Evolutionary conservation across 2,329 filamentous ascomycete genomes (phyloP).

Genomic region (Cladosporium sp.): DNA sequence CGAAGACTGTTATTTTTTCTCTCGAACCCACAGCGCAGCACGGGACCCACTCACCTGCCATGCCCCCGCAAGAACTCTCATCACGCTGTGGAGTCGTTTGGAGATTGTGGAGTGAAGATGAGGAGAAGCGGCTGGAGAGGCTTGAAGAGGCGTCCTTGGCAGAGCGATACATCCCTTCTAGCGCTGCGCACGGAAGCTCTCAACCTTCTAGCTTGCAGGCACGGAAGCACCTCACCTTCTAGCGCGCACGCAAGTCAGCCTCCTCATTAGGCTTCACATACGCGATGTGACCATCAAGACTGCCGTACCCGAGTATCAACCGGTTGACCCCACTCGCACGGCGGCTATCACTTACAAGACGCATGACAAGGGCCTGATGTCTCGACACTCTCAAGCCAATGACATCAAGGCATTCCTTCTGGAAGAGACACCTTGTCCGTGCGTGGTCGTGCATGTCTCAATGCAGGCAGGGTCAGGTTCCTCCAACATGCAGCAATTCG

Average conservation of each 20-base stretch:
- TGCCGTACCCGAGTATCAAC: not conserved
- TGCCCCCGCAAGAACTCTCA: not conserved
- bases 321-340: not conserved
- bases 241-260: not conserved
- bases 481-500: not conserved
- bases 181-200: not conserved
- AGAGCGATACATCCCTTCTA: not conserved
- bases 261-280: not conserved
- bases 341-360: not conserved
- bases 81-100: not conserved
- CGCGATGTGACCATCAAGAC: not conserved
- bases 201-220: not conserved
- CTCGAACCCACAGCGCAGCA: not conserved
- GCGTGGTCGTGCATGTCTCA: not conserved
- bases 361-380: not conserved
- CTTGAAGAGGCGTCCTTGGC: conserved; percentile 2
- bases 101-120: conserved; percentile 7
- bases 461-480: not conserved
- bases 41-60: not conserved
- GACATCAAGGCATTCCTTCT: not conserved
- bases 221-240: not conserved
- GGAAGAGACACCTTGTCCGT: not conserved
- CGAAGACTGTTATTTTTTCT: not conserved
- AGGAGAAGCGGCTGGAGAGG: conserved; percentile 1
- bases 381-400: not conserved